Evolutionary conservation across 495 filamentous ascomycete species (phyloP), one percentile per base, ranked within the genome.

Genomic region (Gamarada debralockiae): DNA sequence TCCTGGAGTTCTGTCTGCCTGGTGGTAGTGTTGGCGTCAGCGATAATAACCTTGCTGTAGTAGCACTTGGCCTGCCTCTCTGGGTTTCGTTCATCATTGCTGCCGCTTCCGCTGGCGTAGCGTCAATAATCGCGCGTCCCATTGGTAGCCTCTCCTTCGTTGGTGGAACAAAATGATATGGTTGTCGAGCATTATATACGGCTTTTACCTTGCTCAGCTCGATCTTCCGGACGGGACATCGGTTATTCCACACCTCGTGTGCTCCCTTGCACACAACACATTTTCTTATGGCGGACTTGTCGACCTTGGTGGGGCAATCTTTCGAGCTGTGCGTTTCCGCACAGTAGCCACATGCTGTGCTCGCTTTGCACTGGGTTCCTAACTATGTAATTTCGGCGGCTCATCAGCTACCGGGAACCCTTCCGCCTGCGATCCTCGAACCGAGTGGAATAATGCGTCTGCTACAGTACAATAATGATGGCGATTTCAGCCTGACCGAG

Each of bases 311-410:
- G 29, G 37, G 25, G 52, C 46, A 55, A 45, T 49, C 44, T 17
- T 52, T 53, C 29, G 56, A 53, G 36, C 29, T 53, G 47, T 61
- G 47, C 37, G 34, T 3, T 24, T 55, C 34, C 10, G 51, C 50
- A 33, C 44, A 61, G 40, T 49, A 57, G 57, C 53, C 42, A 57
- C 31, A 60, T 56, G 43, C 47, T 49, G 27, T 48, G 20, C 36
- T 20, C 24, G 44, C 42, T 22, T 23, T 59, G 24, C 53, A 63
- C 45, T 63, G 43, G 48, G 53, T 56, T 59, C 53, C 50, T 49
- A 63, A n/a, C n/a, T n/a, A n/a, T n/a, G n/a, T n/a, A n/a, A n/a
- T n/a, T n/a, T n/a, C n/a, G n/a, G n/a, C n/a, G n/a, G n/a, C n/a
- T n/a, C n/a, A n/a, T n/a, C n/a, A n/a, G n/a, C n/a, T n/a, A n/a